These are phyloP conservation scores for Alternaria atra DNA, from an alignment of 2,329 filamentous ascomycete genomes.

Conservation along the genomic window DNA sequence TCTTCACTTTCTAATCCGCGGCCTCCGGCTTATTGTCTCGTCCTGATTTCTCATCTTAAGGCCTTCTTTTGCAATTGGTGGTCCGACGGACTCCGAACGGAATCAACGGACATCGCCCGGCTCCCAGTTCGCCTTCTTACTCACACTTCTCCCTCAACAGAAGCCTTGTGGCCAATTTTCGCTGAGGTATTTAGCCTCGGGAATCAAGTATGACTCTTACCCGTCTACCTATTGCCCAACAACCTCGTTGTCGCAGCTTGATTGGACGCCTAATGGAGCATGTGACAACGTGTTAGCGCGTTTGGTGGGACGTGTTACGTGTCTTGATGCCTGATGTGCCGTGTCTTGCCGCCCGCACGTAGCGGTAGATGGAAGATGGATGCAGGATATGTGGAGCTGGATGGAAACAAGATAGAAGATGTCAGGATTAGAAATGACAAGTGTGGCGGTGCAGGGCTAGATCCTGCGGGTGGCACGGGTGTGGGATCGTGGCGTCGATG, in stretches of 20 bases:
- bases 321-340: constrained; percentile 1
- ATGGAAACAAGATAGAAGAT: background rate
- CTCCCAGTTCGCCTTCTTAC: constrained; percentile 12
- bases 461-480: background rate
- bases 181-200: background rate
- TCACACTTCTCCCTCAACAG: background rate
- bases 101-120: background rate
- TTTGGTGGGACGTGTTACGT: constrained; percentile 10
- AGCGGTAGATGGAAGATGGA: background rate
- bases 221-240: background rate
- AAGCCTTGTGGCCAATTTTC: background rate
- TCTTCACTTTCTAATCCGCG: background rate
- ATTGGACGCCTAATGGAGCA: constrained; percentile 19
- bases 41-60: background rate
- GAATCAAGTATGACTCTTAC: background rate
- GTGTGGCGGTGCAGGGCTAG: constrained; percentile 1
- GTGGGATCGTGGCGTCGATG: background rate
- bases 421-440: background rate
- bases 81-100: constrained; percentile 1
- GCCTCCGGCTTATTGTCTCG: background rate
- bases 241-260: constrained; percentile 1
- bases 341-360: background rate
- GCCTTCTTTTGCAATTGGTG: too few species aligned
- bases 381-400: background rate
- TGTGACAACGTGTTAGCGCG: constrained; percentile 34